phyloP scores from a whole-genome alignment of 257 asterid species.

The Schizonepeta tenuifolia region DNA sequence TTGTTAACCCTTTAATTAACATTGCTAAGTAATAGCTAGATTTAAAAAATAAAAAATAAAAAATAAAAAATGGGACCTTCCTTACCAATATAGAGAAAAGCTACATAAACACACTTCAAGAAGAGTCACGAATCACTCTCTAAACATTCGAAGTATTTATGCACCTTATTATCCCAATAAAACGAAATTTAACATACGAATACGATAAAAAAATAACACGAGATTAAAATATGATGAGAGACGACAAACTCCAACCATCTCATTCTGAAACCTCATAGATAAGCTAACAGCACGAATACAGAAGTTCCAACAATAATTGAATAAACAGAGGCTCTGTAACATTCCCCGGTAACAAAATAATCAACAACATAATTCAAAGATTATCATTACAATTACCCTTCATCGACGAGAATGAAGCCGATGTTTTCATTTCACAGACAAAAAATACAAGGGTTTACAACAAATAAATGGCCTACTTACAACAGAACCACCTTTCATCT shows the following conservation, averaged over 20 bases:
- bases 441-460: constrained; percentile 31
- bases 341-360: constrained; percentile 2
- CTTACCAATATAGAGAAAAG: no score
- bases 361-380: not conserved
- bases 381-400: constrained; percentile 21
- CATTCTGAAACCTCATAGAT: not conserved
- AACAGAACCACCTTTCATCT: constrained; percentile 24
- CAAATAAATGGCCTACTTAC: constrained; percentile 39
- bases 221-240: not conserved
- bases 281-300: not conserved
- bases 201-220: no score
- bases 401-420: constrained; percentile 3
- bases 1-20: no score
- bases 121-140: no score
- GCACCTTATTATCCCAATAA: no score
- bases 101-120: no score
- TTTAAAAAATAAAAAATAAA: no score
- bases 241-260: not conserved
- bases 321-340: not conserved
- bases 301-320: not conserved
- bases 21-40: no score
- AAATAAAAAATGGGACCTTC: no score
- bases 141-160: no score
- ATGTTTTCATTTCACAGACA: constrained; percentile 30
- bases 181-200: no score